Evolutionary conservation across 2,329 filamentous ascomycete genomes (phyloP).

Genomic region (Ophiostoma populinum): DNA sequence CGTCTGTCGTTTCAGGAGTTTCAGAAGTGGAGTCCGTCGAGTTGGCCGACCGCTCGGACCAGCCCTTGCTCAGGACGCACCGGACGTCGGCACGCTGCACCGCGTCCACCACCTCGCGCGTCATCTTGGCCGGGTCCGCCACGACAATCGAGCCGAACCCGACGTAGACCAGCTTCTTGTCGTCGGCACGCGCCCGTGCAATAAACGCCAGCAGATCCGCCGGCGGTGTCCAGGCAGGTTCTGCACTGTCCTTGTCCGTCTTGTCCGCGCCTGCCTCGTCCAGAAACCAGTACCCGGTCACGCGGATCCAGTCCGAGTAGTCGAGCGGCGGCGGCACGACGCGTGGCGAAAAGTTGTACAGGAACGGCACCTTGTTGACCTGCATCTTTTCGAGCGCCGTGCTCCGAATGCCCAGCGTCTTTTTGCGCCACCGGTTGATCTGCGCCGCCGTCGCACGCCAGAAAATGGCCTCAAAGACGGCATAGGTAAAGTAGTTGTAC

Average conservation of each 20-base stretch:
- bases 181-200: slow-evolving; percentile 57
- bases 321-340: slow-evolving; percentile 91
- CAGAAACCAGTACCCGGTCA: slow-evolving; percentile 96
- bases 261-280: slow-evolving; percentile 37
- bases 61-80: slow-evolving; percentile 90
- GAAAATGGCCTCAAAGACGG: slow-evolving; percentile 92
- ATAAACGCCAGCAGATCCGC: slow-evolving; percentile 68
- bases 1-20: neutral
- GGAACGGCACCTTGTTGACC: slow-evolving; percentile 90
- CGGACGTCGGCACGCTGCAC: slow-evolving; percentile 83
- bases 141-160: slow-evolving; percentile 96
- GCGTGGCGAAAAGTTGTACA: slow-evolving; percentile 91
- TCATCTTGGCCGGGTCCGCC: slow-evolving; percentile 72
- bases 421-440: slow-evolving; percentile 83
- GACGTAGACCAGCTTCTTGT: slow-evolving; percentile 88
- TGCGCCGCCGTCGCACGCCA: slow-evolving; percentile 88
- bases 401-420: slow-evolving; percentile 56
- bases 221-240: slow-evolving; percentile 55
- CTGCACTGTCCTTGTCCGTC: neutral
- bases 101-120: slow-evolving; percentile 80
- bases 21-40: slow-evolving; percentile 15
- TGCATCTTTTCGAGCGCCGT: slow-evolving; percentile 85
- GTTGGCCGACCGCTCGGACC: slow-evolving; percentile 56
- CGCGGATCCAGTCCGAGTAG: slow-evolving; percentile 93
- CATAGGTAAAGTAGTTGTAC: slow-evolving; percentile 90